Evolutionary conservation across 2,329 filamentous ascomycete species (phyloP), one percentile per base, ranked within the genome.

Genomic region (Botrytis medusae): DNA sequence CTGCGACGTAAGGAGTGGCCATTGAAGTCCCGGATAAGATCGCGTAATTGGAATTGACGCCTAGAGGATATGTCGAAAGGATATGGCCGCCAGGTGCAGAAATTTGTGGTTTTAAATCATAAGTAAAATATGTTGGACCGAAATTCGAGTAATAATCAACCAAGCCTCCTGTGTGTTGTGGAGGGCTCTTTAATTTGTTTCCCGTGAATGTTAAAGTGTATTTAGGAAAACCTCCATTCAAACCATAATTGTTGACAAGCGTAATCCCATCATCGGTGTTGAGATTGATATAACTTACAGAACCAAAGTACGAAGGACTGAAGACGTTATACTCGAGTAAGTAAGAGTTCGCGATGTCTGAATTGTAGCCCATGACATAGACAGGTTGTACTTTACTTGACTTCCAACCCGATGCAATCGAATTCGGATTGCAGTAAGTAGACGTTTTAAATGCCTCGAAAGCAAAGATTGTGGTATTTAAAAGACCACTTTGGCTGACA

Each of bases 1-100:
- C 82, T 29, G 81, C 77, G 0, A 81, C 73, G 65, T 79, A 83
- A 0, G 82, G 82, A 0, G 81, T 80, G 1, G 82, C 79, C 82
- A 83, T 83, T 4, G 81, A 82, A 0, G 82, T 83, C 1, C 82
- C 82, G 2, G 78, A 80, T 29, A 83, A 75, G 42, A 82, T 80
- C 4, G 79, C 78, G 44, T 82, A 83, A 20, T 79, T 80, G 1
- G 79, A 79, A 29, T 77, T 72, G 0, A 75, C 69, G 5, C 77
- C 80, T 4, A 82, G 71, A 0, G 81, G 81, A 74, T 78, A 83
- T 0, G 81, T 82, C 1, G 81, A 79, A 12, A 84, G 77, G 20
- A 83, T 81, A 32, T 79, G 74, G 0, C 81, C 81, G 0, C 82
- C 82, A 0, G 82, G 82, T 5, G 81, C 82, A 14, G 81, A 79